Evolutionary conservation across 768 basidiomycete genomes (phyloP).

Genomic region (Macrolepiota albuminosa): DNA sequence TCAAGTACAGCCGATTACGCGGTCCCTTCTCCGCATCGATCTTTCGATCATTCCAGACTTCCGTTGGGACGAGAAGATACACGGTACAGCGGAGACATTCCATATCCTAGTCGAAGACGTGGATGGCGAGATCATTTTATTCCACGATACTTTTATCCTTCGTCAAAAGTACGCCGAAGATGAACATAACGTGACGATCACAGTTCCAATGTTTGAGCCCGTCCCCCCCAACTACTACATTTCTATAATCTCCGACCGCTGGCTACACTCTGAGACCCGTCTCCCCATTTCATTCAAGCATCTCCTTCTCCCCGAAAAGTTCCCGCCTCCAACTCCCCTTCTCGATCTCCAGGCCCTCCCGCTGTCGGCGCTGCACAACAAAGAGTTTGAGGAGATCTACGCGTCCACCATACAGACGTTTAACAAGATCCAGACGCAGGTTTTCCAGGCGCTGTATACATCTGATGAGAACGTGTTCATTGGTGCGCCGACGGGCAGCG

Average conservation of each 20-base stretch:
- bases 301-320: slow-evolving; percentile 94
- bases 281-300: slow-evolving; percentile 97
- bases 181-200: slow-evolving; percentile 92
- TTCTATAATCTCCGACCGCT: slow-evolving; percentile 89
- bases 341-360: slow-evolving; percentile 92
- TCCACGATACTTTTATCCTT: slow-evolving; percentile 90
- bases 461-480: slow-evolving; percentile 97
- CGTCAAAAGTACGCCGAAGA: slow-evolving; percentile 89
- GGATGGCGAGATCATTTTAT: slow-evolving; percentile 94
- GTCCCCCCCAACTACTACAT: slow-evolving; percentile 99
- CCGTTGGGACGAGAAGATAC: slow-evolving; percentile 95
- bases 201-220: slow-evolving; percentile 95
- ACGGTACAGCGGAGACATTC: slow-evolving; percentile 86
- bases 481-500: slow-evolving; percentile 94
- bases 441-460: slow-evolving; percentile 96
- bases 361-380: slow-evolving; percentile 87
- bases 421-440: slow-evolving; percentile 99
- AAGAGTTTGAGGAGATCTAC: slow-evolving; percentile 87
- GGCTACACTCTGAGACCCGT: slow-evolving; percentile 93
- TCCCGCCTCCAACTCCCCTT: slow-evolving; percentile 88
- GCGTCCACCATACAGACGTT: slow-evolving; percentile 75
- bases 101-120: slow-evolving; percentile 95
- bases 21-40: slow-evolving; percentile 88
- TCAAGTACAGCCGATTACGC: slow-evolving; percentile 94
- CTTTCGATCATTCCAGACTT: slow-evolving; percentile 96